Evolutionary conservation across 2,329 filamentous ascomycete species (phyloP).

Genomic region (Trichoderma polysporum): DNA sequence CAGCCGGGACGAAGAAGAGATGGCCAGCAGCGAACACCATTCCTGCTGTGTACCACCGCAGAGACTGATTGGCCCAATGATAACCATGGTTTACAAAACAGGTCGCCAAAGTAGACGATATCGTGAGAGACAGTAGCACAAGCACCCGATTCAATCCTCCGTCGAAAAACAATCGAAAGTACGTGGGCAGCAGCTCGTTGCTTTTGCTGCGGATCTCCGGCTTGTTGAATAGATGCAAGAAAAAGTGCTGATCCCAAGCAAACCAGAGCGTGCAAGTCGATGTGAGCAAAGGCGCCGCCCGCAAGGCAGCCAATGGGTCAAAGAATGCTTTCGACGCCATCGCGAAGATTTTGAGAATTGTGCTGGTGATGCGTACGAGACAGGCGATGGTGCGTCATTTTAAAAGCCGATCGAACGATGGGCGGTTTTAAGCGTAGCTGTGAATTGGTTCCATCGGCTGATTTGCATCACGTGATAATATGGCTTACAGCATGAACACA

Average conservation of each 20-base stretch:
- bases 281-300: slow-evolving; percentile 47
- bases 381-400: neutral
- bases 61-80: slow-evolving; percentile 30
- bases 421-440: neutral
- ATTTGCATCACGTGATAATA: neutral
- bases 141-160: slow-evolving; percentile 36
- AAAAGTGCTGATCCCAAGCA: slow-evolving; percentile 45
- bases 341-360: neutral
- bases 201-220: slow-evolving; percentile 31
- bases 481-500: neutral
- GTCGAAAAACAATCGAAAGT: slow-evolving; percentile 45
- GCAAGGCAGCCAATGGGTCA: slow-evolving; percentile 29
- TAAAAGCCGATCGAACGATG: neutral
- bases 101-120: slow-evolving; percentile 16
- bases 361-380: neutral
- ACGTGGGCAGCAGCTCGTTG: slow-evolving; percentile 34
- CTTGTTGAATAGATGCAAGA: slow-evolving; percentile 40
- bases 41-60: slow-evolving; percentile 35
- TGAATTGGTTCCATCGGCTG: neutral
- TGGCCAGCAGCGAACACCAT: slow-evolving; percentile 35
- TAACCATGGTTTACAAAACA: neutral
- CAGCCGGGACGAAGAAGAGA: slow-evolving; percentile 35
- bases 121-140: slow-evolving; percentile 37
- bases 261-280: slow-evolving; percentile 47
- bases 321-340: slow-evolving; percentile 10